Conservation (phyloP, 2,329 filamentous ascomycete genomes). For the Colletotrichum phormii region DNA sequence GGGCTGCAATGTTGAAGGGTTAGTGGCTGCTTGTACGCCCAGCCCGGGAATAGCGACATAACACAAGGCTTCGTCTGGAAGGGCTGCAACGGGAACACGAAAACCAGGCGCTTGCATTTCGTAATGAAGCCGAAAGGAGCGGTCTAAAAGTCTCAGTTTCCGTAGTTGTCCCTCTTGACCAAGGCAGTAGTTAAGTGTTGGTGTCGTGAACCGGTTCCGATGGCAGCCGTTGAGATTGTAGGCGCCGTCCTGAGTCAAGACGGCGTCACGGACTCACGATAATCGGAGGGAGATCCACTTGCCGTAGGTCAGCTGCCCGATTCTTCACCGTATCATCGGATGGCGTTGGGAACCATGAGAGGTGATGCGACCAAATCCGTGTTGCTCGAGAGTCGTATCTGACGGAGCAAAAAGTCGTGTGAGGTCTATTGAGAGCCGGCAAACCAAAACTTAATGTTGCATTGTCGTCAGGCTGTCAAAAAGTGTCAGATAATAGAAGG, state of each 20-base stretch:
- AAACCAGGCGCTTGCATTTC: neutral
- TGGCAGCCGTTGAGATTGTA: constrained; percentile 15
- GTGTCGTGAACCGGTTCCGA: neutral
- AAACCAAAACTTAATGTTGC: neutral
- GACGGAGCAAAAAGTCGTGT: neutral
- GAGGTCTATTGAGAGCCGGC: neutral
- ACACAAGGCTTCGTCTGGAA: neutral
- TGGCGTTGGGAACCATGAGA: neutral
- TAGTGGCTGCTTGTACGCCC: neutral
- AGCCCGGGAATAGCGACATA: neutral
- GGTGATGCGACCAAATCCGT: neutral
- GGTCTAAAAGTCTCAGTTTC: constrained; percentile 1
- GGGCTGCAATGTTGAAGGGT: neutral
- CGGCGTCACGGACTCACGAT: constrained; percentile 11
- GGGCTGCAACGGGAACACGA: neutral
- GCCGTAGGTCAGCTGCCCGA: constrained; percentile 12
- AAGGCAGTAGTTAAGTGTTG: neutral
- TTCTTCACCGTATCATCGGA: constrained; percentile 17
- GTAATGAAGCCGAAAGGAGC: neutral
- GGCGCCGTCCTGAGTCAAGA: constrained; percentile 25
- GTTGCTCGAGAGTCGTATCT: neutral
- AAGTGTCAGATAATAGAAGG: neutral
- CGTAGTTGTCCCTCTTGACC: neutral
- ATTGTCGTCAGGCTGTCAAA: neutral
- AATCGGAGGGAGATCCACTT: constrained; percentile 11